Percentiles rank a stretch among this genome's conserved stretches.
Evolutionary conservation across 148 eudicot species (phyloP).

Genomic region (Spergularia marina): DNA sequence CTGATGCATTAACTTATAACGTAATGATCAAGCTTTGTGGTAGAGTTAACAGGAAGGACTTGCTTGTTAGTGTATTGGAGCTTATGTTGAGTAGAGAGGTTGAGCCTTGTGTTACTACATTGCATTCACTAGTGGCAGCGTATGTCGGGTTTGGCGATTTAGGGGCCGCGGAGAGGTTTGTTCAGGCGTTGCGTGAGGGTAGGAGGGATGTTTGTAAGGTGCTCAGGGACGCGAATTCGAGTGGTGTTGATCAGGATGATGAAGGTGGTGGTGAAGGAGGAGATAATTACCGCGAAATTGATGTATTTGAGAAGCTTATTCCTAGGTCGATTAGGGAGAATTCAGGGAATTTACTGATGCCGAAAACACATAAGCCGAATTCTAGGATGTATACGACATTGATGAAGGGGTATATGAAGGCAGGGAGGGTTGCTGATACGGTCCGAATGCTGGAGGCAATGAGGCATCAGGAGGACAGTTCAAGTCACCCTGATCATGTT

Average conservation of each 20-base stretch:
- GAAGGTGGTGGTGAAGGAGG: constrained; percentile 6
- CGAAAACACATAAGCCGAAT: constrained; percentile 48
- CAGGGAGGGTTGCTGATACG: constrained; percentile 72
- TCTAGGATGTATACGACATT: constrained; percentile 84
- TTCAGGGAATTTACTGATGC: constrained; percentile 59
- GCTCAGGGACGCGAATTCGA: constrained; percentile 40
- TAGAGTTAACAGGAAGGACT: constrained; percentile 63
- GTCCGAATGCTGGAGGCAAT: constrained; percentile 87
- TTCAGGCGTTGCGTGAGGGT: constrained; percentile 91
- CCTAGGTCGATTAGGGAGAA: constrained; percentile 33
- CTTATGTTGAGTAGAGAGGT: constrained; percentile 54
- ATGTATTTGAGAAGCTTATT: constrained; percentile 57
- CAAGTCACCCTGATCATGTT: constrained; percentile 85
- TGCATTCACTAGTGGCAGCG: constrained; percentile 90
- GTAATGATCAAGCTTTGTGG: constrained; percentile 84
- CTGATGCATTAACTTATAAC: constrained; percentile 85
- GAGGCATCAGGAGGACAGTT: constrained; percentile 70
- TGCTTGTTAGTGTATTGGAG: constrained; percentile 74
- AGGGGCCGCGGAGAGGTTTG: constrained; percentile 63
- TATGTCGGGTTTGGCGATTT: constrained; percentile 89
- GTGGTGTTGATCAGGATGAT: constrained; percentile 23
- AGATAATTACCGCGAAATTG: constrained; percentile 19
- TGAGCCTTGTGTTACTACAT: constrained; percentile 68
- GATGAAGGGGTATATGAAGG: constrained; percentile 97
- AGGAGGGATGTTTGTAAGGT: constrained; percentile 66